Conservation (phyloP, 805 yeast genomes). For the Priceomyces medius region DNA sequence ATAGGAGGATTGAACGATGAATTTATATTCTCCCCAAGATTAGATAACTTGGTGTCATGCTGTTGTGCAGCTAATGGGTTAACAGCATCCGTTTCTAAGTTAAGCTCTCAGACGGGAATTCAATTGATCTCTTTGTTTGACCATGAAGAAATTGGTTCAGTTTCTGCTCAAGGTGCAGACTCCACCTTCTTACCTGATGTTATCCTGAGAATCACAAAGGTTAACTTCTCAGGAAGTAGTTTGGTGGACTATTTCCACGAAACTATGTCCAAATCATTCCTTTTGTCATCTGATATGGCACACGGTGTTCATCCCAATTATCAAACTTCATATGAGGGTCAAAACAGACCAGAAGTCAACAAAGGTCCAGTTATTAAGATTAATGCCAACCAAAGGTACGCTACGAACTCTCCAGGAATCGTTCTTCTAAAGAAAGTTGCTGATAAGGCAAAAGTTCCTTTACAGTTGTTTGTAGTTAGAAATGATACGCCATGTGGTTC, state of each 20-base stretch:
- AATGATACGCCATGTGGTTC: slow-evolving; percentile 95
- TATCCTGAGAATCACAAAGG: slow-evolving; percentile 59
- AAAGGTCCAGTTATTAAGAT: slow-evolving; percentile 90
- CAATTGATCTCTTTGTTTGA: slow-evolving; percentile 83
- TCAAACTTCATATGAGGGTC: slow-evolving; percentile 66
- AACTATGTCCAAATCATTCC: slow-evolving; percentile 73
- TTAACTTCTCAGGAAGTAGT: slow-evolving; percentile 19
- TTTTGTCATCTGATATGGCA: slow-evolving; percentile 93
- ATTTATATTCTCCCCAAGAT: slow-evolving; percentile 86
- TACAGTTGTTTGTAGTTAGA: slow-evolving; percentile 89
- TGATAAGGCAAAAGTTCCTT: slow-evolving; percentile 64
- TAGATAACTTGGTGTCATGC: slow-evolving; percentile 88
- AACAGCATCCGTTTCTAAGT: slow-evolving; percentile 47
- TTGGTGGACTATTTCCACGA: slow-evolving; percentile 41
- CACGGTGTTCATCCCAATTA: slow-evolving; percentile 97
- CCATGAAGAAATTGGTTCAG: slow-evolving; percentile 94
- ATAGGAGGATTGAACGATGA: slow-evolving; percentile 90
- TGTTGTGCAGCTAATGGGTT: slow-evolving; percentile 75
- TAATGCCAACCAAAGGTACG: slow-evolving; percentile 93
- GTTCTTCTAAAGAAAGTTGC: slow-evolving; percentile 75
- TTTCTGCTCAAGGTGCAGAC: slow-evolving; percentile 95
- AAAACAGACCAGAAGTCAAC: slow-evolving; percentile 79
- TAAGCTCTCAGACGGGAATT: slow-evolving; percentile 55
- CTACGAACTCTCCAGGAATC: slow-evolving; percentile 89
- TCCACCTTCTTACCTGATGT: slow-evolving; percentile 85